Conservation (phyloP, 768 basidiomycete genomes). For the Trametopsis cervina region DNA sequence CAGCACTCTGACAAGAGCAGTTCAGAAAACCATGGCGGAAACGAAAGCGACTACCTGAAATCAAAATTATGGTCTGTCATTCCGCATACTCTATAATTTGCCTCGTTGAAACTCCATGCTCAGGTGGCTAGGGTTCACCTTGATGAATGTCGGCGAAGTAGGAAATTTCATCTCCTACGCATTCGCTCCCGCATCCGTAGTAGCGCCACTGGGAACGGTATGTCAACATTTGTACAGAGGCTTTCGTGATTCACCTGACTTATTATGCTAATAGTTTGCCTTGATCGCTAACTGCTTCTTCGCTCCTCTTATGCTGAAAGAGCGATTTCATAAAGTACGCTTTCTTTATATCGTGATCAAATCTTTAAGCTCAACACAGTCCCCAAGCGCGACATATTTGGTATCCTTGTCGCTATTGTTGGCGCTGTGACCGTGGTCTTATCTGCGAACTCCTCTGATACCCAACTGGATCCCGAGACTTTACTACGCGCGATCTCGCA, state of each 20-base stretch:
- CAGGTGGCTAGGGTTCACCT: constrained; percentile 85
- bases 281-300: constrained; percentile 95
- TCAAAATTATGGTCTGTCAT: constrained; percentile 72
- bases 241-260: constrained; percentile 1
- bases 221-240: constrained; percentile 23
- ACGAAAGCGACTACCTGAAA: constrained; percentile 71
- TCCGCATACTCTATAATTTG: neutral
- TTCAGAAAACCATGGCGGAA: constrained; percentile 2
- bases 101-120: neutral
- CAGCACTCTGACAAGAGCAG: constrained; percentile 4
- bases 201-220: constrained; percentile 94
- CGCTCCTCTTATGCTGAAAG: constrained; percentile 77
- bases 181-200: constrained; percentile 86
- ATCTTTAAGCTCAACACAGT: constrained; percentile 10
- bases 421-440: constrained; percentile 94
- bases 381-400: constrained; percentile 64
- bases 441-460: constrained; percentile 65
- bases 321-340: constrained; percentile 72
- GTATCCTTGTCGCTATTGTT: constrained; percentile 72
- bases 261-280: constrained; percentile 51
- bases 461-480: constrained; percentile 57
- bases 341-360: constrained; percentile 5
- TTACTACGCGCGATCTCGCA: constrained; percentile 66
- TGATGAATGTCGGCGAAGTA: constrained; percentile 88
- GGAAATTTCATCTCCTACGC: constrained; percentile 91